A percentile compares a stretch with the other conserved stretches of the same genome.
Evolutionary conservation across 192 early-diverging fungal genomes (phyloP).

Genomic region (Backusella psychrophila): DNA sequence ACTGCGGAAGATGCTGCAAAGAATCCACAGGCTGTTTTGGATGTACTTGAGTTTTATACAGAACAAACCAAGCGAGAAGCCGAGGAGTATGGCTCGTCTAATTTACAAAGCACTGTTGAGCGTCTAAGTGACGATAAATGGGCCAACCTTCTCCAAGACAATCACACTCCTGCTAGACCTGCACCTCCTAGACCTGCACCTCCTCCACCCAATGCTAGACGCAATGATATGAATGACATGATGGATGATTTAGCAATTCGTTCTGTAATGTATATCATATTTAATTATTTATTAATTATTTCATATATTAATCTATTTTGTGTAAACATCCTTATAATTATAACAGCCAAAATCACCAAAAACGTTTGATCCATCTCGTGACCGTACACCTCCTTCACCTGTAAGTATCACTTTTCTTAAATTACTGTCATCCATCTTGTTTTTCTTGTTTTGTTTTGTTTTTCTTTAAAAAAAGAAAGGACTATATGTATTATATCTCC

Average conservation of each 20-base stretch:
- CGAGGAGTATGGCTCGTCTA: slow-evolving; percentile 42
- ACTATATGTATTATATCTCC: slow-evolving; percentile 69
- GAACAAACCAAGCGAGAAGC: slow-evolving; percentile 66
- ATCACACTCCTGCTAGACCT: slow-evolving; percentile 6
- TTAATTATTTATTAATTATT: neutral
- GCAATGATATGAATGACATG: slow-evolving; percentile 31
- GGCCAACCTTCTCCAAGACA: slow-evolving; percentile 55
- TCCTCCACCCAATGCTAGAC: slow-evolving; percentile 28
- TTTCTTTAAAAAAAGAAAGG: slow-evolving; percentile 50
- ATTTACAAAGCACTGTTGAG: slow-evolving; percentile 22
- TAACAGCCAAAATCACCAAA: slow-evolving; percentile 5
- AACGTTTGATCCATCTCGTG: neutral
- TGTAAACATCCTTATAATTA: neutral
- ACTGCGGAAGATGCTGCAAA: slow-evolving; percentile 97
- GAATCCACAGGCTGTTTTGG: slow-evolving; percentile 98
- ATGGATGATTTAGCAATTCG: slow-evolving; percentile 34
- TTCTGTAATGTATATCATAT: neutral
- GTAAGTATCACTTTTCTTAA: slow-evolving; percentile 16
- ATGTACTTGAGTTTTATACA: slow-evolving; percentile 97
- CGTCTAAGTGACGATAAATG: slow-evolving; percentile 38
- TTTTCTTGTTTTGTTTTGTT: neutral
- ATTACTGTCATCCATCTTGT: slow-evolving; percentile 43
- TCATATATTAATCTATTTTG: neutral
- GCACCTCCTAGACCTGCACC: slow-evolving; percentile 23
- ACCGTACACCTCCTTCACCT: slow-evolving; percentile 3